These are phyloP conservation scores for Erucastrum elatum DNA, from an alignment of 345 rosid genomes.

Conservation along the genomic window DNA sequence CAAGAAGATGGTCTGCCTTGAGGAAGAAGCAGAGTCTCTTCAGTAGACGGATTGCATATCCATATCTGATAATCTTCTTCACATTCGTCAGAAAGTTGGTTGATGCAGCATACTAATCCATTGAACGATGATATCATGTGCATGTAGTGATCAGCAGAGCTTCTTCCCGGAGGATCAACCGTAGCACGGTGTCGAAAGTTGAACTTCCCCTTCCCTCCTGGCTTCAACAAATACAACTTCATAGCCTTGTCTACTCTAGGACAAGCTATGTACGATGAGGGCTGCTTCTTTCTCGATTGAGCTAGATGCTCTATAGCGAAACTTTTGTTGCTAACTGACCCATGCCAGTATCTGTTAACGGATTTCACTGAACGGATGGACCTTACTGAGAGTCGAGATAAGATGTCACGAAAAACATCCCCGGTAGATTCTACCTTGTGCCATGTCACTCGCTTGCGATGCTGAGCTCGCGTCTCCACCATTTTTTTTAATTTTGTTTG, in stretches of 20 bases:
- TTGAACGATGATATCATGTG: slow-evolving; percentile 12
- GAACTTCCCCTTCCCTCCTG: neutral
- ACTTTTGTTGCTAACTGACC: neutral
- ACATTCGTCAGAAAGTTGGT: neutral
- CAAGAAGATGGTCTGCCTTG: slow-evolving; percentile 4
- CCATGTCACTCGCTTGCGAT: slow-evolving; percentile 9
- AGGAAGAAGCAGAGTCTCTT: slow-evolving; percentile 3
- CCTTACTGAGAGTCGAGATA: slow-evolving; percentile 30
- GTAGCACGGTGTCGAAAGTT: neutral
- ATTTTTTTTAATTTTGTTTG: slow-evolving; percentile 12
- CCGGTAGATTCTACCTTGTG: slow-evolving; percentile 1
- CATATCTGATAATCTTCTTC: neutral
- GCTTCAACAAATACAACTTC: neutral
- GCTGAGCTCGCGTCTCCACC: slow-evolving; percentile 20
- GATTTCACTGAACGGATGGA: slow-evolving; percentile 18
- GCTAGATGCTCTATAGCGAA: slow-evolving; percentile 18
- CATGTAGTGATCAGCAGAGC: neutral
- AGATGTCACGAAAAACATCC: slow-evolving; percentile 24
- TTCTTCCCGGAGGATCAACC: neutral
- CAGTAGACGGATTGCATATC: neutral
- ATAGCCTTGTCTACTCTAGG: neutral
- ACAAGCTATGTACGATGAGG: slow-evolving; percentile 21
- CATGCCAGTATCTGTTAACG: slow-evolving; percentile 20
- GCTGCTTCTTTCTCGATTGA: slow-evolving; percentile 21
- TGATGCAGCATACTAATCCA: slow-evolving; percentile 11